These are phyloP conservation scores for Colletotrichum costaricense DNA, from an alignment of 2,329 filamentous ascomycete species.

Conservation along the genomic window DNA sequence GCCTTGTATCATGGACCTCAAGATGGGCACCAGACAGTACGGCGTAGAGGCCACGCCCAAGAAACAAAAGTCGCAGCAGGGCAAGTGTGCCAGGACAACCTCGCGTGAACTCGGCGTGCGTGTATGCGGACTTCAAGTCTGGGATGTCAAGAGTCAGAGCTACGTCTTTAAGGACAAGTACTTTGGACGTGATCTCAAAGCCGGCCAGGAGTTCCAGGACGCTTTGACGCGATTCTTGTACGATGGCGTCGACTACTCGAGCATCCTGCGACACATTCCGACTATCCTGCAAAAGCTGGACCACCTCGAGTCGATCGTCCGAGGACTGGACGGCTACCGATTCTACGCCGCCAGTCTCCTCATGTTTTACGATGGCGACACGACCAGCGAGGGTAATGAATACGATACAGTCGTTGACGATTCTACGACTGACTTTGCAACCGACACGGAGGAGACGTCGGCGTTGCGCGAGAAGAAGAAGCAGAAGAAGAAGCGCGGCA, in stretches of 20 bases:
- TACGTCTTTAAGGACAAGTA: slow-evolving; percentile 99
- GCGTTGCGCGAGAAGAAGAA: slow-evolving; percentile 51
- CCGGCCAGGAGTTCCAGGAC: slow-evolving; percentile 87
- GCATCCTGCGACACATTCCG: slow-evolving; percentile 88
- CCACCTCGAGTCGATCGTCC: slow-evolving; percentile 85
- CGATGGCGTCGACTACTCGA: slow-evolving; percentile 84
- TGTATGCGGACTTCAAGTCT: slow-evolving; percentile 95
- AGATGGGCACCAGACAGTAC: slow-evolving; percentile 98
- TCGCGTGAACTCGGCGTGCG: slow-evolving; percentile 92
- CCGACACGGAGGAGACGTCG: slow-evolving; percentile 66
- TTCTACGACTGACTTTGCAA: slow-evolving; percentile 68
- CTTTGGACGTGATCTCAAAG: slow-evolving; percentile 88
- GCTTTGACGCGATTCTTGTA: slow-evolving; percentile 91
- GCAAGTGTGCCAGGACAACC: slow-evolving; percentile 93
- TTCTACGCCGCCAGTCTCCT: slow-evolving; percentile 96
- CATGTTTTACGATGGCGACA: slow-evolving; percentile 95
- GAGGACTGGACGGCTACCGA: slow-evolving; percentile 83
- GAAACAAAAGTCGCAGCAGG: slow-evolving; percentile 91
- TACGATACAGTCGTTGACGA: slow-evolving; percentile 66
- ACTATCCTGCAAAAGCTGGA: slow-evolving; percentile 86
- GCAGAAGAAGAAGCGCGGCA: slow-evolving; percentile 67
- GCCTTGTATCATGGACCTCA: slow-evolving; percentile 96
- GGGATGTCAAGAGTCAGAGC: slow-evolving; percentile 84
- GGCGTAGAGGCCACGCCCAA: slow-evolving; percentile 91
- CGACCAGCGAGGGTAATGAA: slow-evolving; percentile 58